These are phyloP conservation scores for Achaetomium macrosporum DNA, from an alignment of 2,329 filamentous ascomycete genomes.

Conservation along the genomic window DNA sequence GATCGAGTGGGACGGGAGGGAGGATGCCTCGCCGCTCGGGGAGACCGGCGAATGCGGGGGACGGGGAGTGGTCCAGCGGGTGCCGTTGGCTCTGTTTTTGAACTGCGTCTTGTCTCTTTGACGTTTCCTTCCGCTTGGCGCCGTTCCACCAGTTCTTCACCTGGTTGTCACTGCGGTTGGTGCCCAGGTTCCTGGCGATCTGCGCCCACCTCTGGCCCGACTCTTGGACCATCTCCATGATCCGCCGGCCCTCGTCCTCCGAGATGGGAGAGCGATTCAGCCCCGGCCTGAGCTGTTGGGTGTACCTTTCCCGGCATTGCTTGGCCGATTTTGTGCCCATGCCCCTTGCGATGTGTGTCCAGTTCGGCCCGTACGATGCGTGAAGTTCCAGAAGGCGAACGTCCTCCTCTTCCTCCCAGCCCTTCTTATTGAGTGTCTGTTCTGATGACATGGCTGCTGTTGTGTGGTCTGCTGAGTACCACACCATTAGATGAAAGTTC, in stretches of 20 bases:
- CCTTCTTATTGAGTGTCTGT: conserved; percentile 13
- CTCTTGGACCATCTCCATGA: conserved; percentile 69
- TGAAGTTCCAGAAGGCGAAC: conserved; percentile 55
- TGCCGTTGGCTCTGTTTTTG: conserved; percentile 1
- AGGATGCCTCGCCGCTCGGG: conserved; percentile 11
- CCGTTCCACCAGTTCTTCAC: conserved; percentile 99
- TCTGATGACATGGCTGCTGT: conserved; percentile 8
- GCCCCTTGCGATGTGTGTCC: conserved; percentile 76
- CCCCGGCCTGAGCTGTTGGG: conserved; percentile 81
- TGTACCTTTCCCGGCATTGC: conserved; percentile 89
- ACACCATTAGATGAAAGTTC: not conserved
- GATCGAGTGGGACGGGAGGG: conserved; percentile 9
- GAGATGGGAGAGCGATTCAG: conserved; percentile 71
- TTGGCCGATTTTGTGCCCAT: conserved; percentile 77
- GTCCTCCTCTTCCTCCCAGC: conserved; percentile 69
- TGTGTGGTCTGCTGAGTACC: not conserved
- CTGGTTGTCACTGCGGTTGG: conserved; percentile 86
- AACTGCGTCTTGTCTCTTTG: conserved; percentile 9
- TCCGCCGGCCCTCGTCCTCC: conserved; percentile 62
- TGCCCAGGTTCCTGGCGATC: conserved; percentile 68
- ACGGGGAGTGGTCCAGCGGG: conserved; percentile 5
- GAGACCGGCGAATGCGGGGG: not conserved
- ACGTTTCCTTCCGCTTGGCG: conserved; percentile 60
- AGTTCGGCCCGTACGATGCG: conserved; percentile 57
- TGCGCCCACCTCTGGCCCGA: conserved; percentile 89